Conservation (phyloP, 2,329 filamentous ascomycete species). For the Epichloe sp. region DNA sequence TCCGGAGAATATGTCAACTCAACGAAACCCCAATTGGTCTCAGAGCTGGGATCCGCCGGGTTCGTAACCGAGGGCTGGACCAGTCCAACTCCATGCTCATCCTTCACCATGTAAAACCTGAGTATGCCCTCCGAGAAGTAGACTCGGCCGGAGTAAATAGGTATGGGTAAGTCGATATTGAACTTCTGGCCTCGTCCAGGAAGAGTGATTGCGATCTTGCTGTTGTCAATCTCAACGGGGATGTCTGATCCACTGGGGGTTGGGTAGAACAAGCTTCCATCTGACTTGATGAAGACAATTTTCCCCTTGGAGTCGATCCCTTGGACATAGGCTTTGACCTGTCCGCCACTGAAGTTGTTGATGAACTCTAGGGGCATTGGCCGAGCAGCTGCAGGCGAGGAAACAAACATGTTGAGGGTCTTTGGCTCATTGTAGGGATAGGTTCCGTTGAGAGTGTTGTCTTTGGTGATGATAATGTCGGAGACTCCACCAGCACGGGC, state of each 20-base stretch:
- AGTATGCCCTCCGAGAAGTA: conserved; percentile 32
- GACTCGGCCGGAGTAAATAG: conserved; percentile 28
- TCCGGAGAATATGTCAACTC: conserved; percentile 31
- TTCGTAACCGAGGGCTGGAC: conserved; percentile 36
- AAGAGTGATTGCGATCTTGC: conserved; percentile 29
- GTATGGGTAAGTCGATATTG: conserved; percentile 25
- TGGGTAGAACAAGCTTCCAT: conserved; percentile 30
- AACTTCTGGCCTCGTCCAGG: conserved; percentile 23
- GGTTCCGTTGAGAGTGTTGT: conserved; percentile 28
- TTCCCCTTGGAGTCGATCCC: conserved; percentile 26
- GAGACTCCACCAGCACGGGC: conserved; percentile 17
- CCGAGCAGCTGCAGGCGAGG: conserved; percentile 2
- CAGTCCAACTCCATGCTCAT: conserved; percentile 20
- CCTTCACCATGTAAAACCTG: conserved; percentile 27
- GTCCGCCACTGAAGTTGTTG: conserved; percentile 28
- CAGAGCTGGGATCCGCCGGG: conserved; percentile 27
- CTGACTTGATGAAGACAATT: conserved; percentile 29
- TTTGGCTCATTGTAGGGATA: conserved; percentile 8
- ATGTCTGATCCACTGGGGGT: conserved; percentile 19
- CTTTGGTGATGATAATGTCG: conserved; percentile 22
- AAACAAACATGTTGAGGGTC: background rate
- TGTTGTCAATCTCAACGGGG: conserved; percentile 24
- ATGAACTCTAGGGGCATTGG: conserved; percentile 21
- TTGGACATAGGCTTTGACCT: conserved; percentile 31
- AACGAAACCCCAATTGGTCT: conserved; percentile 35